Conservation (phyloP, 495 filamentous ascomycete genomes). For the Penicillium taxi region DNA sequence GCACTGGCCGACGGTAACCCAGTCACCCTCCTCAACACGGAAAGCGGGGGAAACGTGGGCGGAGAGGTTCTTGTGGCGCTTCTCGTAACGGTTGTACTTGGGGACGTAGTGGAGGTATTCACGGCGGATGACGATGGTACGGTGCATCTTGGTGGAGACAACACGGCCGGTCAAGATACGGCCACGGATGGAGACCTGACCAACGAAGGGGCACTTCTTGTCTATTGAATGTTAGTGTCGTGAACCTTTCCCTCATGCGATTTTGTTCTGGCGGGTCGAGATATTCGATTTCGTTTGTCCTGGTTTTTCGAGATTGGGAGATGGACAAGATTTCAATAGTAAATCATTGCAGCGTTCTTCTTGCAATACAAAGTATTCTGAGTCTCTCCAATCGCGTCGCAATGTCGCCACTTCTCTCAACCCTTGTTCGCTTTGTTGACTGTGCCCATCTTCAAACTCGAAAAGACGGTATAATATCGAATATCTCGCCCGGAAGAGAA, state of each 20-base stretch:
- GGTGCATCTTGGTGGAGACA: constrained; percentile 99
- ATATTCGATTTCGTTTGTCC: constrained; percentile 9
- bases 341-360: neutral
- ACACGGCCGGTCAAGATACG: constrained; percentile 99
- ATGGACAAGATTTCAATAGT: neutral
- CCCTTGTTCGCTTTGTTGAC: constrained; percentile 2
- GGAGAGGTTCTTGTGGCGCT: constrained; percentile 98
- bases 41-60: constrained; percentile 98
- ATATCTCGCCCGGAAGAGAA: constrained; percentile 13
- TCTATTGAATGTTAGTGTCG: constrained; percentile 51
- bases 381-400: no score
- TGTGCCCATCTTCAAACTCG: constrained; percentile 17
- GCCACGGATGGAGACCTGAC: constrained; percentile 95
- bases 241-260: neutral
- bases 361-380: no score
- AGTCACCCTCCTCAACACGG: constrained; percentile 99
- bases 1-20: constrained; percentile 99
- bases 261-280: constrained; percentile 7
- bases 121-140: constrained; percentile 96
- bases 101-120: constrained; percentile 98
- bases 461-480: constrained; percentile 19
- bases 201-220: constrained; percentile 99
- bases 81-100: constrained; percentile 99
- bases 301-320: constrained; percentile 7
- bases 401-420: neutral